Evolutionary conservation across 2,329 filamentous ascomycete genomes (phyloP).

Genomic region (Fusarium marasasianum): DNA sequence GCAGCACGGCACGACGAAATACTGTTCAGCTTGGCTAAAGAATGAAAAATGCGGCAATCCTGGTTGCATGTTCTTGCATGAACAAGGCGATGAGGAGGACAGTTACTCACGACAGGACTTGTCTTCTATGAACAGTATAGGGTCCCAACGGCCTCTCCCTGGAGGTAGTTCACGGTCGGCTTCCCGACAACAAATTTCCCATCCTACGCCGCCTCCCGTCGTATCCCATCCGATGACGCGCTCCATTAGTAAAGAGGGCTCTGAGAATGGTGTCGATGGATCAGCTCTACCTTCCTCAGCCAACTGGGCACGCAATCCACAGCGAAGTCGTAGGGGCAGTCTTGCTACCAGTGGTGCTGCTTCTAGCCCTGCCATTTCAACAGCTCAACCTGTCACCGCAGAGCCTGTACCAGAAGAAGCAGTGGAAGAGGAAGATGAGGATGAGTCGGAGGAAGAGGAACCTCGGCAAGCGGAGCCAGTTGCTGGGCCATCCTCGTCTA

Average conservation of each 20-base stretch:
- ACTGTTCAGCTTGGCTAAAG: slow-evolving; percentile 95
- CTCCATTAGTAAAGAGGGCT: slow-evolving; percentile 80
- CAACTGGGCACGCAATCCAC: slow-evolving; percentile 84
- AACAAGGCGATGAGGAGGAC: slow-evolving; percentile 97
- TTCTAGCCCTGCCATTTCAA: slow-evolving; percentile 81
- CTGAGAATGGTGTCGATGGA: slow-evolving; percentile 76
- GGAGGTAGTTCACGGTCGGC: slow-evolving; percentile 61
- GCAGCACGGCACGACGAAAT: slow-evolving; percentile 90
- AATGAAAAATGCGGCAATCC: slow-evolving; percentile 95
- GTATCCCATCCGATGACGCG: slow-evolving; percentile 73
- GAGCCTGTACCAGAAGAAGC: slow-evolving; percentile 59
- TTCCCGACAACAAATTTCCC: slow-evolving; percentile 60
- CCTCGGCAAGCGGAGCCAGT: slow-evolving; percentile 45
- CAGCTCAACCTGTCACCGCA: slow-evolving; percentile 62
- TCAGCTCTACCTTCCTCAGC: slow-evolving; percentile 94
- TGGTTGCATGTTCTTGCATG: slow-evolving; percentile 97
- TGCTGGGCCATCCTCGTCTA: slow-evolving; percentile 35
- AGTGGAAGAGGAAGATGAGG: slow-evolving; percentile 44
- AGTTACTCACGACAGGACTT: slow-evolving; percentile 95
- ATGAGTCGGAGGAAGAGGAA: not conserved
- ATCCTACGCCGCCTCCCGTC: slow-evolving; percentile 52
- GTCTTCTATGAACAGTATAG: slow-evolving; percentile 92
- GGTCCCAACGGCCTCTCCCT: slow-evolving; percentile 75
- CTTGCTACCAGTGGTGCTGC: slow-evolving; percentile 83
- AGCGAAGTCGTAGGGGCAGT: slow-evolving; percentile 76